Percentiles rank a stretch among this genome's conserved stretches.
Evolutionary conservation across 2,329 filamentous ascomycete species (phyloP).

Genomic region (Monilinia laxa): DNA sequence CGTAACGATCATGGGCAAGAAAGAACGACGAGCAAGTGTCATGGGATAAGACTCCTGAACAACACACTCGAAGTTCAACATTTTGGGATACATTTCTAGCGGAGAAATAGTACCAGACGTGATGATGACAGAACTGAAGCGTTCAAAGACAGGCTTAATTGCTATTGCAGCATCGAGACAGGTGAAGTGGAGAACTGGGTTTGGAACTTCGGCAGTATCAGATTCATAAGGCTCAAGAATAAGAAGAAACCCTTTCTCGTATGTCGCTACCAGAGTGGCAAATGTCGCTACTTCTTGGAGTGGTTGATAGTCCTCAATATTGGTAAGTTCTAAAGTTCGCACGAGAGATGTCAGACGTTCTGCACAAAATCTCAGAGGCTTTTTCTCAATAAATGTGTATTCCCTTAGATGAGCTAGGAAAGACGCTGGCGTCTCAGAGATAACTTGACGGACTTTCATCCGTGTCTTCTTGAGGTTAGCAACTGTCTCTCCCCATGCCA

Average conservation of each 20-base stretch:
- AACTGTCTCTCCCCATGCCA: neutral
- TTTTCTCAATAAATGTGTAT: constrained; percentile 95
- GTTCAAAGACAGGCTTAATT: constrained; percentile 95
- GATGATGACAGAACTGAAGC: constrained; percentile 97
- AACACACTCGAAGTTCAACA: constrained; percentile 90
- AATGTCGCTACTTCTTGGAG: constrained; percentile 97
- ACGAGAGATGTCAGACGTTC: constrained; percentile 93
- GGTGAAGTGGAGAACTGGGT: constrained; percentile 94
- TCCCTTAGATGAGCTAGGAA: constrained; percentile 93
- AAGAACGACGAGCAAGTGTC: constrained; percentile 92
- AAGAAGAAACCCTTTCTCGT: constrained; percentile 92
- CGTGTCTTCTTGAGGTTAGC: constrained; percentile 61
- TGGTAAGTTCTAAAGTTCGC: constrained; percentile 89
- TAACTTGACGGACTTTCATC: constrained; percentile 97
- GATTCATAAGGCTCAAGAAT: constrained; percentile 98
- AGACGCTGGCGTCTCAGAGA: constrained; percentile 92
- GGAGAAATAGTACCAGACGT: constrained; percentile 97
- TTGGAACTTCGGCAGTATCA: constrained; percentile 90
- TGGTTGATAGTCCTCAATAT: constrained; percentile 96
- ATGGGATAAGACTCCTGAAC: constrained; percentile 97
- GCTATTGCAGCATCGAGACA: constrained; percentile 97
- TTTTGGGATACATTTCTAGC: constrained; percentile 98
- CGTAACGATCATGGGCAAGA: constrained; percentile 96
- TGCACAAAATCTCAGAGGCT: constrained; percentile 90
- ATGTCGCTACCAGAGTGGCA: constrained; percentile 91